These are phyloP conservation scores for Talaromyces sp. DNA, from an alignment of 2,329 filamentous ascomycete species.

Conservation along the genomic window DNA sequence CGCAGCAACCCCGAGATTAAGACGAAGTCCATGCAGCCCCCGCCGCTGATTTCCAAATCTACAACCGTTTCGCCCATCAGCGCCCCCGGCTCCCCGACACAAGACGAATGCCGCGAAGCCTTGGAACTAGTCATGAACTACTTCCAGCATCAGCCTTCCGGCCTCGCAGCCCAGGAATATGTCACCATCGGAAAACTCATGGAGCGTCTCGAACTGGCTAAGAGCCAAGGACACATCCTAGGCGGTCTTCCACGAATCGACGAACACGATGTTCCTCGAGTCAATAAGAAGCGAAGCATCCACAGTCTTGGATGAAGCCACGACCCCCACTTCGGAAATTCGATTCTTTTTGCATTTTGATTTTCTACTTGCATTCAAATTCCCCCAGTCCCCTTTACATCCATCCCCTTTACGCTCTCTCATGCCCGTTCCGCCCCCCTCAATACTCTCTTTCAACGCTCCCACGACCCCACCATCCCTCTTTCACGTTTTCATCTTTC, in stretches of 20 bases:
- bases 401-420: not conserved
- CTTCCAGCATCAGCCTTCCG: conserved; percentile 70
- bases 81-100: conserved; percentile 69
- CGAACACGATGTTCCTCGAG: conserved; percentile 45
- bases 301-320: conserved; percentile 40
- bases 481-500: not conserved
- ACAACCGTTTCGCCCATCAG: conserved; percentile 54
- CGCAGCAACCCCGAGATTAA: conserved; percentile 50
- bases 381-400: conserved; percentile 1
- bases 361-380: not conserved
- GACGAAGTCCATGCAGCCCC: conserved; percentile 44
- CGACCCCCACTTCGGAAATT: not conserved
- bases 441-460: not conserved
- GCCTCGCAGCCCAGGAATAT: conserved; percentile 78
- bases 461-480: conserved; percentile 5
- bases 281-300: conserved; percentile 52
- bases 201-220: conserved; percentile 77
- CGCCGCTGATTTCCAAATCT: conserved; percentile 39
- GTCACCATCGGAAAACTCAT: conserved; percentile 78
- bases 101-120: conserved; percentile 82
- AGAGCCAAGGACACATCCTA: conserved; percentile 46
- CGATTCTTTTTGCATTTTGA: not conserved
- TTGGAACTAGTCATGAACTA: conserved; percentile 81
- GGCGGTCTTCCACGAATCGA: conserved; percentile 49
- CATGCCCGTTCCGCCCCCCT: not conserved